Evolutionary conservation across 2,329 filamentous ascomycete species (phyloP).

Genomic region (Rutstroemia sp.): DNA sequence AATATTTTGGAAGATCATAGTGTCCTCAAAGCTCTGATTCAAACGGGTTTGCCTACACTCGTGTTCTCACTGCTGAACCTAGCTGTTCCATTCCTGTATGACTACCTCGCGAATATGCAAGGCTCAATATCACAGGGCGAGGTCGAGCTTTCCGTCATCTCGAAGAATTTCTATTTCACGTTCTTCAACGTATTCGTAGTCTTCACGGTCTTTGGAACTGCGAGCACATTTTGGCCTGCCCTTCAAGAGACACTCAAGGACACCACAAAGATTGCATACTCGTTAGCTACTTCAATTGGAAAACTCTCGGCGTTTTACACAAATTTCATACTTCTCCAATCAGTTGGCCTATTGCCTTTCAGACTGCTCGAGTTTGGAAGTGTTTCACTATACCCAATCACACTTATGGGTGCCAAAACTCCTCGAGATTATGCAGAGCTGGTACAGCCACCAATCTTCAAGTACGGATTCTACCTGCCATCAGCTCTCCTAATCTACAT

Average conservation of each 20-base stretch:
- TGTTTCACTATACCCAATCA: constrained; percentile 75
- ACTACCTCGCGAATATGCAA: constrained; percentile 83
- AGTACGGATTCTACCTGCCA: constrained; percentile 92
- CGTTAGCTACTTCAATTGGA: constrained; percentile 69
- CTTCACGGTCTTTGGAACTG: constrained; percentile 82
- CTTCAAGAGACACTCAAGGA: constrained; percentile 71
- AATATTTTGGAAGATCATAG: constrained; percentile 59
- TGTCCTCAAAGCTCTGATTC: constrained; percentile 68
- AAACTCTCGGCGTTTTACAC: constrained; percentile 77
- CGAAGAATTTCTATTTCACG: constrained; percentile 98
- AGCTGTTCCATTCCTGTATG: constrained; percentile 87
- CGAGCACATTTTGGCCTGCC: constrained; percentile 63
- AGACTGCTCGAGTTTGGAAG: constrained; percentile 84
- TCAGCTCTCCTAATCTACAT: constrained; percentile 91
- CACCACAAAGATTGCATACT: constrained; percentile 67
- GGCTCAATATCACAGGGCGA: constrained; percentile 94
- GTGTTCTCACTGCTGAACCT: constrained; percentile 83
- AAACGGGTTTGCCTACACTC: constrained; percentile 80
- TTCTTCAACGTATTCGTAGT: constrained; percentile 99
- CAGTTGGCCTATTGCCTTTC: constrained; percentile 88
- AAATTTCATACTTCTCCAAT: constrained; percentile 90
- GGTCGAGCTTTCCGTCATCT: constrained; percentile 88
- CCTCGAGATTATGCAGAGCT: constrained; percentile 84
- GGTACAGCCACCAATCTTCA: constrained; percentile 76
- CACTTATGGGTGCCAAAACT: constrained; percentile 71